Base-by-base conservation (phyloP, 495 filamentous ascomycete species). In the Annulohypoxylon bovei region DNA sequence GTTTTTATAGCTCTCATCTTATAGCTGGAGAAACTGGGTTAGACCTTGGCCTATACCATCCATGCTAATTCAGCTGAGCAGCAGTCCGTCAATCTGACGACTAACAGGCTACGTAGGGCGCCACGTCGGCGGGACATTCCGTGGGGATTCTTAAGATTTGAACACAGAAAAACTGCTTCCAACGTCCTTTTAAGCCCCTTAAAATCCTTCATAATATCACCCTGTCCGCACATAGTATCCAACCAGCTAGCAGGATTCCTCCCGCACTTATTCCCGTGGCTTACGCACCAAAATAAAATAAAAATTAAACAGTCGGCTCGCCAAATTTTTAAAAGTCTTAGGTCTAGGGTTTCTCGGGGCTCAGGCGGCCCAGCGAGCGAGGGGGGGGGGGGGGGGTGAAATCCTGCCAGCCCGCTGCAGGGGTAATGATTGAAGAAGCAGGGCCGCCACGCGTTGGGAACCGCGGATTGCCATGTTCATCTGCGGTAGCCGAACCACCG, bases 401-500 rank as follows among this genome's bases (percentile, higher is more conserved):
- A 35, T 8, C 33, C 8, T 53, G 44, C 42, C 47, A 57, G 27
- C 18, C 27, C 16, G 30, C 32, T 56, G 32, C 70, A 65, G 59
- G 69, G 28, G 7, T 44, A 42, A n/a, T 33, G 49, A 22, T 40
- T 32, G 22, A 18, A 4, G 53, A 11, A 49, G 46, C 70, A 72
- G 56, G 65, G 70, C 49, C 70, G 65, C 70, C 70, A 72, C 56
- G 70, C 60, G 61, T 62, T 55, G 9, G 22, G 37, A 27, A 44
- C 27, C 37, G 33, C 33, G 59, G 49, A 49, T 54, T 63, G 44
- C 22, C 55, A 68, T 64, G 20, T 20, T 52, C 54, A 64, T 67
- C 56, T 56, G 47, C 53, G 32, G 54, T 63, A 68, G 37, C 70
- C 70, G 65, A 68, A 65, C 65, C 70, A 72, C 65, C 70, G 70